A percentile compares a stretch with the other conserved stretches of the same genome.
Evolutionary conservation across 148 eudicot species (phyloP).

Genomic region (Vaccinium darrowii): DNA sequence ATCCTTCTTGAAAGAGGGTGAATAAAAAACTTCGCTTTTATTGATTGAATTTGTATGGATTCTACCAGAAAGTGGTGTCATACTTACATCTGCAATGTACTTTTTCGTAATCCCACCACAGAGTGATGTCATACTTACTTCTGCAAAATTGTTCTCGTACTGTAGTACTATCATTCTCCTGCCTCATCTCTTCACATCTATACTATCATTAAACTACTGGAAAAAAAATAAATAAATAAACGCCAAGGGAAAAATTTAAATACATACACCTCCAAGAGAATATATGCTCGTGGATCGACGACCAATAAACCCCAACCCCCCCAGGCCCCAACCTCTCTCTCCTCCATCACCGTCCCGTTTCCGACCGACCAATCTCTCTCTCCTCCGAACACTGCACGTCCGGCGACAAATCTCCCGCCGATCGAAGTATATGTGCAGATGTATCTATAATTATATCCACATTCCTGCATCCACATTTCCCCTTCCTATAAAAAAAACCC

Average conservation of each 20-base stretch:
- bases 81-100: no score
- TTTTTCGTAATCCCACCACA: no score
- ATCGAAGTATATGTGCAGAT: not conserved
- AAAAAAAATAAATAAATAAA: not conserved
- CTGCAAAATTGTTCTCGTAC: no score
- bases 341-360: constrained; percentile 4
- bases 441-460: no score
- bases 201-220: no score
- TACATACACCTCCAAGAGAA: not conserved
- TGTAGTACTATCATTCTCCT: no score
- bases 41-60: no score
- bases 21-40: no score
- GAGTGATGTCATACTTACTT: no score
- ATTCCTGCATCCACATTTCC: constrained; percentile 1
- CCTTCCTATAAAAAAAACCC: not conserved
- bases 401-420: not conserved
- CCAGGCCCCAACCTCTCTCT: not conserved
- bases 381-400: not conserved
- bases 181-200: no score
- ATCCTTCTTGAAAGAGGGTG: no score
- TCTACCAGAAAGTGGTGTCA: no score
- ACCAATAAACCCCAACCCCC: not conserved
- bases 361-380: not conserved
- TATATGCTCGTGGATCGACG: not conserved
- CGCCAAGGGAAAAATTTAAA: not conserved